These are phyloP conservation scores for Effrenium voratum DNA, from an alignment of 73 alveolate genomes.

Conservation along the genomic window DNA sequence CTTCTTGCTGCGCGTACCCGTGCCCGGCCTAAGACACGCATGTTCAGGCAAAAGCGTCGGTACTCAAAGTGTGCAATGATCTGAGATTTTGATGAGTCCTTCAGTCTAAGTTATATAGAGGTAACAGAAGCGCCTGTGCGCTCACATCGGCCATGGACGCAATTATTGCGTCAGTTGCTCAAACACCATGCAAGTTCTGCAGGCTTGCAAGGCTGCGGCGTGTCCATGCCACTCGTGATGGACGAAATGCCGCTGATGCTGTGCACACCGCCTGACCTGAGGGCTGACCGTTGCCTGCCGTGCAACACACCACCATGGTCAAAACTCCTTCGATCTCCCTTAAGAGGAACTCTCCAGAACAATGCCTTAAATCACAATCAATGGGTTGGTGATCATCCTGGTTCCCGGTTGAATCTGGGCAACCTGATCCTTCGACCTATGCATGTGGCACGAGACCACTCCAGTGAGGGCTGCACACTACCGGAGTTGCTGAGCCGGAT, in stretches of 20 bases:
- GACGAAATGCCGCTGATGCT: constrained; percentile 91
- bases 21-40: constrained; percentile 55
- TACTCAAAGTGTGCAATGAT: background rate
- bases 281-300: background rate
- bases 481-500: constrained; percentile 87
- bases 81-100: background rate
- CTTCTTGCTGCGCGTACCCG: constrained; percentile 86
- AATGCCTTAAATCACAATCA: background rate
- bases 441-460: no score
- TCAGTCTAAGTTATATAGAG: background rate
- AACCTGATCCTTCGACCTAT: background rate
- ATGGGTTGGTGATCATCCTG: background rate
- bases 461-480: constrained; percentile 29
- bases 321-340: no score
- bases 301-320: no score
- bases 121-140: background rate
- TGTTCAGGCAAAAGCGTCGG: background rate
- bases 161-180: no score
- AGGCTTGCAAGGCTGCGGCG: no score
- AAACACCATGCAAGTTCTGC: no score
- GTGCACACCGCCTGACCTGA: constrained; percentile 88
- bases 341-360: no score
- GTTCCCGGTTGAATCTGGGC: background rate
- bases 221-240: constrained; percentile 92
- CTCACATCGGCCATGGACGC: background rate